Conservation (phyloP, 2,329 filamentous ascomycete species). For the Epichloe brachyelytri region DNA sequence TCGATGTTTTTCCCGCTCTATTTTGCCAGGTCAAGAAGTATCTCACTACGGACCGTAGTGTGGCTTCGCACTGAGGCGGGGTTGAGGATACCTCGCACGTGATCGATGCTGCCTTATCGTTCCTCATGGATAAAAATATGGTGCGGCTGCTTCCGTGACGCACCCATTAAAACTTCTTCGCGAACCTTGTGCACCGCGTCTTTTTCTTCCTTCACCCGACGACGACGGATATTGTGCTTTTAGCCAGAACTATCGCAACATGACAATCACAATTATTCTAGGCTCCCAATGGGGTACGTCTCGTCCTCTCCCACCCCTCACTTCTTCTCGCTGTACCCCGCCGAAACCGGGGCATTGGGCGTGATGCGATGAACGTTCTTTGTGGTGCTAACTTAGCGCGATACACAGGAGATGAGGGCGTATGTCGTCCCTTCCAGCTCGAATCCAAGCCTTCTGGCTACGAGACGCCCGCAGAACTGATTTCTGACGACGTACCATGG, state of each 20-base stretch:
- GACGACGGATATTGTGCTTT: no score
- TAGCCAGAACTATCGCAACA: conserved; percentile 1
- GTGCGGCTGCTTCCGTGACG: no score
- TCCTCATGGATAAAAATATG: no score
- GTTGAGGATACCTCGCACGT: no score
- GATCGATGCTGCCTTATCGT: no score
- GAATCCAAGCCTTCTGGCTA: neutral
- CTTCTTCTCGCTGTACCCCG: conserved; percentile 7
- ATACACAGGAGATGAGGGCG: conserved; percentile 22
- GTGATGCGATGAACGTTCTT: neutral
- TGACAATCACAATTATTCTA: conserved; percentile 21
- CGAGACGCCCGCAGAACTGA: conserved; percentile 3
- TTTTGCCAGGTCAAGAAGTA: no score
- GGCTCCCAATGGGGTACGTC: conserved; percentile 27
- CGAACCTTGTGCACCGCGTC: no score
- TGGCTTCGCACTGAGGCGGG: no score
- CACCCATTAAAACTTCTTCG: no score
- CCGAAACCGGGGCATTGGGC: conserved; percentile 9
- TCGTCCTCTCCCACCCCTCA: conserved; percentile 6
- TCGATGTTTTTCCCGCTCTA: no score
- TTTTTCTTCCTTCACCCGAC: no score
- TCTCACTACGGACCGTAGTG: no score
- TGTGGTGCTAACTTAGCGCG: conserved; percentile 10
- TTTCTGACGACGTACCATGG: conserved; percentile 9
- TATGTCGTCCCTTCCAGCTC: conserved; percentile 7